phyloP scores from a whole-genome alignment of 257 asterid species.

The Solanum paucissectum region DNA sequence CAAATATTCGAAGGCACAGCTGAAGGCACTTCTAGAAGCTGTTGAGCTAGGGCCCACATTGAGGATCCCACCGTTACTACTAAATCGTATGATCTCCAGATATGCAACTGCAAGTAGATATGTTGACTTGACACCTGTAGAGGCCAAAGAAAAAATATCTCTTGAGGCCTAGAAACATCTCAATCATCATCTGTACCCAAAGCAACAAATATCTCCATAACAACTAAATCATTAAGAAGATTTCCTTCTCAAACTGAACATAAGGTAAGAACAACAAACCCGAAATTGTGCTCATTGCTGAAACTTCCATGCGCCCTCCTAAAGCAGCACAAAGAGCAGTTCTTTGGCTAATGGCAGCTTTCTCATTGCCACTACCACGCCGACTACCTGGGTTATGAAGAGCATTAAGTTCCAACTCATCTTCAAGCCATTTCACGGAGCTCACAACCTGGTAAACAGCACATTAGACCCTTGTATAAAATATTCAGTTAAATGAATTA shows the following conservation, averaged over 20 bases:
- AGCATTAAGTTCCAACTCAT: conserved; percentile 98
- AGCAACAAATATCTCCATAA: neutral
- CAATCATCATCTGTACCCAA: neutral
- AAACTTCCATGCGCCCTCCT: conserved; percentile 92
- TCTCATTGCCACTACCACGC: conserved; percentile 88
- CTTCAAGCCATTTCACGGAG: conserved; percentile 99
- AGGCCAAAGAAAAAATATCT: conserved; percentile 11
- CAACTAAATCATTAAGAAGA: neutral
- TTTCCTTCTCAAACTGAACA: conserved; percentile 8
- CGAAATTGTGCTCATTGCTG: conserved; percentile 83
- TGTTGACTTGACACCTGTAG: conserved; percentile 94
- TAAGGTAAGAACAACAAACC: conserved; percentile 29
- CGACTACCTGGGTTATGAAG: conserved; percentile 97
- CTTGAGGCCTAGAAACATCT: neutral
- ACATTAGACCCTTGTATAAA: neutral
- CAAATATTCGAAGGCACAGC: conserved; percentile 91
- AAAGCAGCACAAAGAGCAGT: conserved; percentile 94
- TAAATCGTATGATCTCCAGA: conserved; percentile 89
- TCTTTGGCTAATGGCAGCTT: conserved; percentile 89
- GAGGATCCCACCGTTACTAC: conserved; percentile 97
- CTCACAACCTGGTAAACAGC: conserved; percentile 73
- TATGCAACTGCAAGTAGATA: conserved; percentile 98
- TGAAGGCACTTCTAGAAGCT: conserved; percentile 88
- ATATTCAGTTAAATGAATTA: conserved; percentile 6
- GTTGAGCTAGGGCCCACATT: conserved; percentile 59